Base-by-base conservation (phyloP, 805 yeast species). In the Hanseniaspora guilliermondii region DNA sequence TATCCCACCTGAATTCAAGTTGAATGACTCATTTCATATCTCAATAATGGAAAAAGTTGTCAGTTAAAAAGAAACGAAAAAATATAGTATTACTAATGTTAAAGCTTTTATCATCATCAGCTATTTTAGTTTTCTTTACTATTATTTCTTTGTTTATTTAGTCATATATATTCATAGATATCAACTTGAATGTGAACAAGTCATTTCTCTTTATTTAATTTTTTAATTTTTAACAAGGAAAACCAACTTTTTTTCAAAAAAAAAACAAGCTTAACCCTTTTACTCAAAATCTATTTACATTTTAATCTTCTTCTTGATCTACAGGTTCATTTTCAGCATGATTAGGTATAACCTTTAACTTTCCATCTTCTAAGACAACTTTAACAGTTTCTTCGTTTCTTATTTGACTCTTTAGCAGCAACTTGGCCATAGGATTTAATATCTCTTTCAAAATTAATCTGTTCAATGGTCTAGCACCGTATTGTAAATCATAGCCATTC, bases 391-490 rank as follows among this genome's bases (percentile, higher is more conserved):
- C 85, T 44, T 76, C 79, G 47, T 74, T 68, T 58, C 73, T 76
- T 12, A 91, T 74, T 61, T 85, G 85, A 3, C 97, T 97, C 64
- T 80, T 81, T 58, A 93, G 78, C 73, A 93, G 65, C 61, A 76
- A 71, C 62, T 78, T 74, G 2, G 97, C 95, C 78, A 93, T 76
- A 24, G 97, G 95, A 65, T 89, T 89, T 67, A 93, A 73, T n/a
- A 93, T 65, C 58, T 76, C 70, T 71, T 83, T 86, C 66, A 88
- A 95, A 57, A 91, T 80, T 52, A 88, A 76, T 62, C 98, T 78
- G 73, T 93, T 91, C 67, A 93, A 75, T 11, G 98, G 98, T 65
- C 98, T 79, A 0, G 98, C 98, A 61, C 98, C 98, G 64, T 91
- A 93, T 42, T 82, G 68, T 33, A 87, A 85, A 64, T 91, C 97